A percentile compares a stretch with the other conserved stretches of the same genome.
phyloP scores from a whole-genome alignment of 148 eudicot species.

The Chenopodium berlandieri region DNA sequence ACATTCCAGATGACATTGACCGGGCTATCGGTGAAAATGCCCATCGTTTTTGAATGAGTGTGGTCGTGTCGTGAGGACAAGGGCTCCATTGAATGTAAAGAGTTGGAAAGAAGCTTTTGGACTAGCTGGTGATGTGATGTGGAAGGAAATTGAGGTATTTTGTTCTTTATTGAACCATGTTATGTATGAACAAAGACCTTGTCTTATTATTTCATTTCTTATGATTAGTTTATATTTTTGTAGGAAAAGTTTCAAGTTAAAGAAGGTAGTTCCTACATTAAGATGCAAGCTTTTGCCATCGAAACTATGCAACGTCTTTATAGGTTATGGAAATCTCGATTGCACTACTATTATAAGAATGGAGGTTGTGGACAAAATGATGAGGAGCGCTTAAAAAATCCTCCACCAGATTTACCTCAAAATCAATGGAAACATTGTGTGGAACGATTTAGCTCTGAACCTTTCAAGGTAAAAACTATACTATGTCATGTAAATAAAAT shows the following conservation, averaged over 20 bases:
- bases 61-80: too few species aligned
- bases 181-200: too few species aligned
- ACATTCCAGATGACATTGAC: too few species aligned
- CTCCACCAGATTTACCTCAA: constrained; percentile 1
- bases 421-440: constrained; percentile 5
- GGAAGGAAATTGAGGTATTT: constrained; percentile 12
- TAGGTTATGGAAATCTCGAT: not conserved
- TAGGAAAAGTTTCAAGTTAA: not conserved
- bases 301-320: constrained; percentile 9
- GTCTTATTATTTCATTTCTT: not conserved
- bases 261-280: not conserved
- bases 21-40: too few species aligned
- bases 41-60: too few species aligned
- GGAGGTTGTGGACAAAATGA: not conserved
- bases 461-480: not conserved
- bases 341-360: constrained; percentile 11
- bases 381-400: not conserved
- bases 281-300: constrained; percentile 11
- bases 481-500: too few species aligned
- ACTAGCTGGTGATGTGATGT: not conserved
- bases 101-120: too few species aligned
- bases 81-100: too few species aligned
- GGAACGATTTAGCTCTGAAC: not conserved
- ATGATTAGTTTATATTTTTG: not conserved
- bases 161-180: too few species aligned